Evolutionary conservation across 2,329 filamentous ascomycete genomes (phyloP).

Genomic region (Dothideomycetes sp.): DNA sequence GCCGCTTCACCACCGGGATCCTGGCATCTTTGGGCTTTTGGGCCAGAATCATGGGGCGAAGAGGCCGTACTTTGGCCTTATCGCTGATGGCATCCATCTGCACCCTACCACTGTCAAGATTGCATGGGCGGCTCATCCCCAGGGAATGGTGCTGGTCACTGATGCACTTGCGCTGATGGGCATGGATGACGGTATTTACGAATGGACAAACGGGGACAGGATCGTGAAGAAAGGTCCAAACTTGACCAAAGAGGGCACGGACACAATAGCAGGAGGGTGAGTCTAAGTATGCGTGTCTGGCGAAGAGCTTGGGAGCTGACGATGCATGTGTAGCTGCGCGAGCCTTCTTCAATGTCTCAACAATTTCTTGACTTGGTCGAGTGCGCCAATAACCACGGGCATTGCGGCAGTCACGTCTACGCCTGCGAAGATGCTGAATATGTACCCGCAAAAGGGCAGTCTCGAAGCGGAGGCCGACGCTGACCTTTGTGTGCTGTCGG

Average conservation of each 20-base stretch:
- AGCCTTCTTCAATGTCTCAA: constrained; percentile 70
- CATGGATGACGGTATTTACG: constrained; percentile 71
- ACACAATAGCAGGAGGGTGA: constrained; percentile 64
- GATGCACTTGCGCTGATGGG: constrained; percentile 86
- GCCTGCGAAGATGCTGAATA: constrained; percentile 64
- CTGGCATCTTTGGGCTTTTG: constrained; percentile 78
- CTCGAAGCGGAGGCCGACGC: constrained; percentile 35
- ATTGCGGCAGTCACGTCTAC: constrained; percentile 64
- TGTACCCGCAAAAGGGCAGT: constrained; percentile 55
- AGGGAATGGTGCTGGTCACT: constrained; percentile 79
- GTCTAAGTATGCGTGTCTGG: background rate
- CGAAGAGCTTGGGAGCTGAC: constrained; percentile 8
- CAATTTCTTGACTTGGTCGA: constrained; percentile 70
- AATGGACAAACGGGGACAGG: constrained; percentile 66
- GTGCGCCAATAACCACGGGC: constrained; percentile 55
- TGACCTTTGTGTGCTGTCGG: constrained; percentile 53
- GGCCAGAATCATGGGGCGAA: constrained; percentile 41
- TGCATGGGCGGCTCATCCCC: constrained; percentile 74
- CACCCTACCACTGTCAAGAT: constrained; percentile 84
- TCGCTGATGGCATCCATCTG: constrained; percentile 81
- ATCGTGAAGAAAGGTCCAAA: constrained; percentile 61
- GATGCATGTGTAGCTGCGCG: too few relatives aligned
- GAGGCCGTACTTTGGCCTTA: constrained; percentile 77
- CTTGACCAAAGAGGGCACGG: constrained; percentile 65
- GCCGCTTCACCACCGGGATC: constrained; percentile 81